Evolutionary conservation across 2,329 filamentous ascomycete species (phyloP), one percentile per base, ranked within the genome.

Genomic region (Grosmannia clavigera): DNA sequence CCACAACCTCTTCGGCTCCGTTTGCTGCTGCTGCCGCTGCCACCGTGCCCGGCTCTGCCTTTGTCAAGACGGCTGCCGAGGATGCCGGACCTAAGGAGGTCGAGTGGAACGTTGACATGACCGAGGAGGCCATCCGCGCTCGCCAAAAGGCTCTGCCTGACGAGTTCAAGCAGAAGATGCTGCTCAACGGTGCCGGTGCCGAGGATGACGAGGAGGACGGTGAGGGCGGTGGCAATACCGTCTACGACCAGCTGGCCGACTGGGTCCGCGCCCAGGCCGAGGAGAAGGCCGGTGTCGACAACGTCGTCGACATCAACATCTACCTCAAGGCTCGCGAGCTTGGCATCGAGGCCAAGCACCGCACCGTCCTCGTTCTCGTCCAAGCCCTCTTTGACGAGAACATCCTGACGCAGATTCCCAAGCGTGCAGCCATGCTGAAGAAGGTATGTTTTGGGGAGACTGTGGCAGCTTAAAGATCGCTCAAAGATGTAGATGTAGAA

Each of bases 261-360:
- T 99, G 94, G 94, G 89, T 99, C 69, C 81, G 89, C 69, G 79
- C 79, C 62, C 80, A 92, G 70, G 85, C 86, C 61, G 80, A 84
- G 61, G 81, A 83, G 65, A 85, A 87, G 75, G 88, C 87, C 63
- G 80, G 85, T 67, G 80, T 96, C 67, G 80, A 84, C 75, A 85
- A 91, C 62, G 82, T 99, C 65, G 86, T 90, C 70, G 92, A 95
- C 69, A 81, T 97, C 66, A 87, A 92, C 48, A 90, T 99, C 72
- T 97, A 95, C 75, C 78, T 95, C 76, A 97, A 99, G 81, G 92
- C 92, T 65, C 94, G 95, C 78, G 94, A 97, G 68, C 80, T 97
- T 60, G 92, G 92, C 67, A 94, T 99, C 65, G 92, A 96, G 76
- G 75, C 75, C 76, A 99, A 97, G 84, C 89, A 96, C 80, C 91